A percentile compares a stretch with the other conserved stretches of the same genome.
Evolutionary conservation across 305 asterid genomes (phyloP).

Genomic region (Ilex paraguariensis): DNA sequence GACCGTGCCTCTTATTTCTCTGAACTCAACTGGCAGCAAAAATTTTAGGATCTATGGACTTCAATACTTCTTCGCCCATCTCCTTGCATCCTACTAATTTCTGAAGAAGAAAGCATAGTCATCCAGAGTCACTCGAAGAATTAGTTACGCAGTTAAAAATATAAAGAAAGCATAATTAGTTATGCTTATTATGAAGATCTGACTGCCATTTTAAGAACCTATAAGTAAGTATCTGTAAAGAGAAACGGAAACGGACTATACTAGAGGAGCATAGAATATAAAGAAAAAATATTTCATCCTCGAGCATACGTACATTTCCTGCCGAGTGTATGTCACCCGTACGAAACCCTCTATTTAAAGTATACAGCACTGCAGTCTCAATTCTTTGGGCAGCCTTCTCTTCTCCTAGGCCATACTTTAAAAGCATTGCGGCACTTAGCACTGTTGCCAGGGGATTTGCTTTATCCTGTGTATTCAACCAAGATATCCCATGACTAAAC

Average conservation of each 20-base stretch:
- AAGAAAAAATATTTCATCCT: background rate
- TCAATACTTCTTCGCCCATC: conserved; percentile 90
- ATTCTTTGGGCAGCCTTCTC: conserved; percentile 89
- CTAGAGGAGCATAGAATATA: background rate
- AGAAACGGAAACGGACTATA: background rate
- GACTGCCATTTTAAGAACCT: background rate
- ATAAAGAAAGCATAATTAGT: too few species aligned
- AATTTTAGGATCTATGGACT: conserved; percentile 60
- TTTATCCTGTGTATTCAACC: conserved; percentile 56
- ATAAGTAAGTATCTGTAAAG: background rate
- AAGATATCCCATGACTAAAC: too few species aligned
- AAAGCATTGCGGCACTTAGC: conserved; percentile 94
- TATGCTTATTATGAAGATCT: background rate
- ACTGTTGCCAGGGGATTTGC: conserved; percentile 97
- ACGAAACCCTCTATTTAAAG: conserved; percentile 76
- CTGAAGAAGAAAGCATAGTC: conserved; percentile 25
- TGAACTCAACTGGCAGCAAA: conserved; percentile 21
- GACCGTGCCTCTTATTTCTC: background rate
- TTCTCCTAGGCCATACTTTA: conserved; percentile 85
- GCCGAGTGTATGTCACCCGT: conserved; percentile 79
- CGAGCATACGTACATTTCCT: conserved; percentile 46
- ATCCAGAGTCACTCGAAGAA: background rate
- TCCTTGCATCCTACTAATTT: conserved; percentile 93
- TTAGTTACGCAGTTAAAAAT: background rate
- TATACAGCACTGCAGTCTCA: conserved; percentile 77